phyloP scores from a whole-genome alignment of 177 flowering plant species.

The Tripterygium wilfordii region DNA sequence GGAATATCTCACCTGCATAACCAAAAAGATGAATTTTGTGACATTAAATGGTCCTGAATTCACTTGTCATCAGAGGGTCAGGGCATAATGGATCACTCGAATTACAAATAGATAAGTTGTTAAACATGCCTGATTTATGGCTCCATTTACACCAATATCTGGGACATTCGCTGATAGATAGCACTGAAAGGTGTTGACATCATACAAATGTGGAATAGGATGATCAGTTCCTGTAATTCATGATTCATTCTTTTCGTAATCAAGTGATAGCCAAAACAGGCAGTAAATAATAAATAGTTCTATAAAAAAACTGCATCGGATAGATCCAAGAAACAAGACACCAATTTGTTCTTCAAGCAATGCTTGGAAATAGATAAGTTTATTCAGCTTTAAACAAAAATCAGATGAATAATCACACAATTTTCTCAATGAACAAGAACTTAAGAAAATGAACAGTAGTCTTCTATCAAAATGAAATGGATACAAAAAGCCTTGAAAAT shows the following conservation, averaged over 20 bases:
- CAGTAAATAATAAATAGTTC: too few species aligned
- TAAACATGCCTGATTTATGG: constrained; percentile 71
- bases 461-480: too few species aligned
- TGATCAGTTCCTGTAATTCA: constrained; percentile 77
- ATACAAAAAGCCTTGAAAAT: too few species aligned
- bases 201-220: constrained; percentile 75
- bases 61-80: constrained; percentile 5
- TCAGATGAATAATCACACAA: too few species aligned
- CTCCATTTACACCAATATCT: constrained; percentile 54
- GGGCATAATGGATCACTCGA: background rate
- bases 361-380: too few species aligned
- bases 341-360: too few species aligned
- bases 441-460: too few species aligned
- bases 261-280: too few species aligned
- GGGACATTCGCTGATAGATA: constrained; percentile 61
- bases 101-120: background rate
- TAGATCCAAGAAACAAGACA: too few species aligned
- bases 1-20: constrained; percentile 71
- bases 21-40: constrained; percentile 7
- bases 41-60: constrained; percentile 1
- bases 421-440: too few species aligned
- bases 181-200: constrained; percentile 83
- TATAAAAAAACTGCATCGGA: too few species aligned
- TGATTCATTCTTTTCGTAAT: constrained; percentile 1
- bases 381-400: too few species aligned